A percentile compares a stretch with the other conserved stretches of the same genome.
Evolutionary conservation across 805 yeast genomes (phyloP).

Genomic region (Ogataea nakhonphanomensis): DNA sequence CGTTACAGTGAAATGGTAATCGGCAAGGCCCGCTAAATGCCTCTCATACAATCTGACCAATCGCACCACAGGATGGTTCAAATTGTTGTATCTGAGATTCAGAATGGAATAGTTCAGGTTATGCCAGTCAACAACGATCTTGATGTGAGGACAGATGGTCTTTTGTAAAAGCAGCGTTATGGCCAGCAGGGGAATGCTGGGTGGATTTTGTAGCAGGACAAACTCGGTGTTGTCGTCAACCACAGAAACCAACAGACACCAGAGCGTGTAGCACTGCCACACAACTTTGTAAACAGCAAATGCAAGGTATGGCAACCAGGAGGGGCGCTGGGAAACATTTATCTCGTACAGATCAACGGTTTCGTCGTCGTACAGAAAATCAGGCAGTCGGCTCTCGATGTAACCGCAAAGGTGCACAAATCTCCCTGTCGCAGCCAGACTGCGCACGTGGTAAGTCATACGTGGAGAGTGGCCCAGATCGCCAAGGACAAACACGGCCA

Average conservation of each 20-base stretch:
- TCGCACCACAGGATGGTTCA: constrained; percentile 59
- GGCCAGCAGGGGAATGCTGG: constrained; percentile 78
- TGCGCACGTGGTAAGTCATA: constrained; percentile 84
- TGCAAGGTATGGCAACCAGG: constrained; percentile 47
- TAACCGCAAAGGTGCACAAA: constrained; percentile 86
- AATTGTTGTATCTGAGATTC: constrained; percentile 54
- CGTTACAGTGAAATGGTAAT: constrained; percentile 78
- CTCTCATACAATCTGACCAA: constrained; percentile 62
- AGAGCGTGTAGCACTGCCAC: constrained; percentile 48
- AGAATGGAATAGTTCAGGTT: constrained; percentile 84
- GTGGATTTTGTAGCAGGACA: constrained; percentile 86
- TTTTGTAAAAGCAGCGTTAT: constrained; percentile 54
- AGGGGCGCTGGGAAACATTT: constrained; percentile 36
- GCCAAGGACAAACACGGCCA: constrained; percentile 81
- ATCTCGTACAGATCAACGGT: constrained; percentile 46
- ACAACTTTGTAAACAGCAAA: constrained; percentile 60
- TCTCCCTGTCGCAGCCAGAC: constrained; percentile 67
- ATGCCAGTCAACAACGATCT: constrained; percentile 91
- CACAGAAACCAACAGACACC: constrained; percentile 46
- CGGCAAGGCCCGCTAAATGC: constrained; percentile 58
- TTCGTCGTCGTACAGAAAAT: constrained; percentile 46
- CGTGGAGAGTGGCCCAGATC: constrained; percentile 95
- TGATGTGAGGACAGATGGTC: constrained; percentile 44
- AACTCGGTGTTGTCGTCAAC: constrained; percentile 61
- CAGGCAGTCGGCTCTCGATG: constrained; percentile 52